Percentiles rank a stretch among this genome's conserved stretches.
phyloP scores from a whole-genome alignment of 345 rosid genomes.

The Eucalyptus polybractea region DNA sequence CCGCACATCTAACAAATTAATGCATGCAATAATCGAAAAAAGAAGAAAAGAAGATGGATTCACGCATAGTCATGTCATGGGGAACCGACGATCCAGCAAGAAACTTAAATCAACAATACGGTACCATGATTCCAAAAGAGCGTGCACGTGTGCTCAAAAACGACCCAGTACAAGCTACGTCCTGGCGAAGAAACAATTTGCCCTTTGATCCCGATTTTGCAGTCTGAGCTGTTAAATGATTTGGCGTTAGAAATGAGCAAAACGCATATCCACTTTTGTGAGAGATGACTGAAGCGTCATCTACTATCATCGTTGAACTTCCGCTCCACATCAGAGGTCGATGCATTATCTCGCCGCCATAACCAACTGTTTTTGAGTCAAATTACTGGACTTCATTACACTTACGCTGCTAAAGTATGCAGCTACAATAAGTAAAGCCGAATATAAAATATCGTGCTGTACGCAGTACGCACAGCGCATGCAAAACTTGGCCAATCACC shows the following conservation, averaged over 20 bases:
- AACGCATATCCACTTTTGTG: background rate
- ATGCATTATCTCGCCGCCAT: background rate
- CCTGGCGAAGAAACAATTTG: background rate
- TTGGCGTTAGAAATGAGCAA: background rate
- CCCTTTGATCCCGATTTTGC: background rate
- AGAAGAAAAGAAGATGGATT: background rate
- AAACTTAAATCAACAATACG: background rate
- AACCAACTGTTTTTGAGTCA: background rate
- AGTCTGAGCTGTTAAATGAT: background rate
- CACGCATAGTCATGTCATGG: background rate
- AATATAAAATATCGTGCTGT: background rate
- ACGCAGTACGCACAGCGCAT: background rate
- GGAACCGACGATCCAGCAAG: background rate
- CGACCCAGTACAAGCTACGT: background rate
- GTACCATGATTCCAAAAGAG: background rate
- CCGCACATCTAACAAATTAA: background rate
- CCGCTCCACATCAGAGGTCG: background rate
- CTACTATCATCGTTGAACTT: background rate
- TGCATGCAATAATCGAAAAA: background rate
- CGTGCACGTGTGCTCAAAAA: background rate
- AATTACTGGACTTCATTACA: background rate
- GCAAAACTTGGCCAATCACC: background rate
- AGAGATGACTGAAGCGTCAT: background rate
- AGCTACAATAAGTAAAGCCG: background rate
- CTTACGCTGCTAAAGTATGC: background rate